Evolutionary conservation across 495 filamentous ascomycete species (phyloP), one percentile per base, ranked within the genome.

Genomic region (Xylaria castorea): DNA sequence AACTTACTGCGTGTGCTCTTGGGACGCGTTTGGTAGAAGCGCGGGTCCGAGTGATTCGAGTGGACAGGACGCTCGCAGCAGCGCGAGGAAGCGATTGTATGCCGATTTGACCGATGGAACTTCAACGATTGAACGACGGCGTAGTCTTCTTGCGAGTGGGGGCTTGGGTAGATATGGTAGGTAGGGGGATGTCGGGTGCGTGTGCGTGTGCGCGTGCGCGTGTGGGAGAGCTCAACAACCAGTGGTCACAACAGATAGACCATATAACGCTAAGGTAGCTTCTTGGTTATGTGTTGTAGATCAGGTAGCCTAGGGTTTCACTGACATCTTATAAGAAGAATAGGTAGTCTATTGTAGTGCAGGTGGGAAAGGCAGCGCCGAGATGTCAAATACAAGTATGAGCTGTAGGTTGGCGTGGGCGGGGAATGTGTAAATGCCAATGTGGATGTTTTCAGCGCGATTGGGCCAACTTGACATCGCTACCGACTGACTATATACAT

Each of bases 21-120:
- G 66, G 70, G 76, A 77, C 77, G 75, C 76, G 77, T 79, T 60
- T 73, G 74, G 58, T 48, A 71, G 69, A 70, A 73, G 75, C 70
- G 74, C 70, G 74, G 75, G 69, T 71, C 70, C 46, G 69, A 77
- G 66, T 76, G 75, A 74, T 72, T 68, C 62, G 75, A 77, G 64
- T 75, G 74, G 75, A 71, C 69, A 42, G 75, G 74, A 74, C 64
- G 66, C 64, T 69, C 48, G 64, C 77, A 74, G 75, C 75, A 71
- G 50, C 72, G 68, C 66, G 69, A 75, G 42, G 32, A 20, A 61
- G 50, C 40, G 44, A 62, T 27, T 1, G 58, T 25, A 58, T 62
- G 57, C 58, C 25, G 58, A 71, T 53, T 48, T 42, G 68, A 70
- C 1, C 3, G n/a, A 38, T 22, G 7, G 38, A 68, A n/a, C n/a